Evolutionary conservation across 2,329 filamentous ascomycete species (phyloP).

Genomic region (Didymella pinodella): DNA sequence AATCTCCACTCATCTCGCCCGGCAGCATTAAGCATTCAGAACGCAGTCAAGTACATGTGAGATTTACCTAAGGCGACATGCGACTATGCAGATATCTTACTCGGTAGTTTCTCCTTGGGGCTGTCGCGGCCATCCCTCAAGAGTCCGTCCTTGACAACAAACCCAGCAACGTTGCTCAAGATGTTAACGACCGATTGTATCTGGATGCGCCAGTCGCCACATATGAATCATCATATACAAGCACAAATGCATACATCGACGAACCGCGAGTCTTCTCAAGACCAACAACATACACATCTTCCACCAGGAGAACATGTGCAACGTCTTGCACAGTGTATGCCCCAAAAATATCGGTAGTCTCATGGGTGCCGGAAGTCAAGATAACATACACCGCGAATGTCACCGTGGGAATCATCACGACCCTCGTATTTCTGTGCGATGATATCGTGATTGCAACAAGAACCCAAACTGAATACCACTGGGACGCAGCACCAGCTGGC

Average conservation of each 20-base stretch:
- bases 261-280: not conserved
- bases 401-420: constrained; percentile 27
- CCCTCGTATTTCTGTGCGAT: constrained; percentile 11
- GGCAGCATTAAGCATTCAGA: not conserved
- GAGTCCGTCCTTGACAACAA: not conserved
- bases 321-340: not conserved
- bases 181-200: not conserved
- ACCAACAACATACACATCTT: not conserved
- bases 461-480: not conserved
- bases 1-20: not conserved
- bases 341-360: constrained; percentile 10
- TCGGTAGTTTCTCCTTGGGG: not conserved
- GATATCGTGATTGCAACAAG: not conserved
- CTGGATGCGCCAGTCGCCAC: not conserved
- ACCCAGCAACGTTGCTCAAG: not conserved
- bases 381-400: constrained; percentile 28
- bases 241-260: not conserved
- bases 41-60: not conserved
- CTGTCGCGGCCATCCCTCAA: not conserved
- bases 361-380: constrained; percentile 29
- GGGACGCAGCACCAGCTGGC: not conserved
- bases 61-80: not conserved
- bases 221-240: not conserved
- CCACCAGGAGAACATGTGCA: not conserved
- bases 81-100: not conserved